Evolutionary conservation across 208 protist species (phyloP).

Genomic region (Acanthamoeba culbertsoni): DNA sequence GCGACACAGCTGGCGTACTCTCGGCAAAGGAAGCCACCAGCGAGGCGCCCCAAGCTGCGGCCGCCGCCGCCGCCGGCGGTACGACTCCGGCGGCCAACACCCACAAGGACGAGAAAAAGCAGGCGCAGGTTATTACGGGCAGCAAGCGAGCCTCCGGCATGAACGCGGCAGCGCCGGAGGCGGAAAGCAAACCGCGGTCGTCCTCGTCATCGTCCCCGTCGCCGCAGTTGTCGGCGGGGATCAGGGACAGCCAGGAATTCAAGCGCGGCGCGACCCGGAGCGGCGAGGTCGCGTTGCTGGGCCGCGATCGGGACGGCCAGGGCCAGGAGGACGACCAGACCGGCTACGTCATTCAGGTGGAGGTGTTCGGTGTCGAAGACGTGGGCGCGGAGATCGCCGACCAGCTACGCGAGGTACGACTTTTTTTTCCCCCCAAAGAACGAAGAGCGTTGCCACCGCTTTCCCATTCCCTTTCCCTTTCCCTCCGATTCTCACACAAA

Average conservation of each 20-base stretch:
- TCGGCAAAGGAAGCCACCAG: no score
- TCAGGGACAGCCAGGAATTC: background rate
- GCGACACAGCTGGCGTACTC: background rate
- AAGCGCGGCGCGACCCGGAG: background rate
- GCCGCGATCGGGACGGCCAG: background rate
- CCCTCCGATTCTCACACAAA: background rate
- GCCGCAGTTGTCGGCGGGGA: background rate
- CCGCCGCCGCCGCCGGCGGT: no score
- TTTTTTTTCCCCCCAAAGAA: background rate
- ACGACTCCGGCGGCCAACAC: no score
- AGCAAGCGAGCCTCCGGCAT: no score
- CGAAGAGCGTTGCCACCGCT: no score
- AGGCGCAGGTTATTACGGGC: no score
- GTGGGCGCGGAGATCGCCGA: conserved; percentile 48
- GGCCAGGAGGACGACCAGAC: background rate
- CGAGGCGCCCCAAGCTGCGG: no score
- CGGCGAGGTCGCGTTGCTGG: background rate
- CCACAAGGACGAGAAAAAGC: no score
- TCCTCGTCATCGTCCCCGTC: background rate
- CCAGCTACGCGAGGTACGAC: background rate
- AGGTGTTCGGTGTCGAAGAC: conserved; percentile 53
- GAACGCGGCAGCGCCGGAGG: background rate
- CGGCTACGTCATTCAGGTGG: conserved; percentile 35
- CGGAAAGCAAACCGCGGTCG: background rate
- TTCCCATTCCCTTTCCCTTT: background rate